Evolutionary conservation across 257 asterid species (phyloP).

Genomic region (Nicotiana benthamiana): DNA sequence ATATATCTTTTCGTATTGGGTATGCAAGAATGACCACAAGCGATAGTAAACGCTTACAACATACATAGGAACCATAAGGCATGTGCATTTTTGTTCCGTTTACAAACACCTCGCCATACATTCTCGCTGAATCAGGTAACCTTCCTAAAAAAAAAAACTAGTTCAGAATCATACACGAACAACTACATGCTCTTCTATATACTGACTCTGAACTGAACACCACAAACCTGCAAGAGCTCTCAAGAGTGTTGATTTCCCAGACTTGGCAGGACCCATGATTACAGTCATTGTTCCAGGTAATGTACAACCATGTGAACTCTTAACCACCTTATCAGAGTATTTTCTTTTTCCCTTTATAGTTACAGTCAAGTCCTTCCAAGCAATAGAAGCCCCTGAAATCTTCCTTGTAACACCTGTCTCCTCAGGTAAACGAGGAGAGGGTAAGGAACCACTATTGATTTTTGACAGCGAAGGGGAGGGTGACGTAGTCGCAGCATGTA

Average conservation of each 20-base stretch:
- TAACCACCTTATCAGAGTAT: conserved; percentile 81
- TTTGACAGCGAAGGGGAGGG: conserved; percentile 86
- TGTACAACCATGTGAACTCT: conserved; percentile 87
- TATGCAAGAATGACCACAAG: background rate
- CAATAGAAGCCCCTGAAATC: conserved; percentile 75
- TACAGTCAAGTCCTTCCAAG: conserved; percentile 90
- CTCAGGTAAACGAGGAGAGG: conserved; percentile 75
- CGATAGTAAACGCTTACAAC: conserved; percentile 16
- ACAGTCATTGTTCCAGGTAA: conserved; percentile 95
- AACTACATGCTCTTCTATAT: background rate
- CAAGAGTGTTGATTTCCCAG: conserved; percentile 90
- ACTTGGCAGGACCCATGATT: conserved; percentile 95
- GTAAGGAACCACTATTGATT: conserved; percentile 71
- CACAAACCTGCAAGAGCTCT: conserved; percentile 83
- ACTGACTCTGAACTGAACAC: background rate
- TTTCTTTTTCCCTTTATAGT: conserved; percentile 81
- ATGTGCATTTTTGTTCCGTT: conserved; percentile 65
- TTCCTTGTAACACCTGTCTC: conserved; percentile 53
- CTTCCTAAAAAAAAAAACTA: conserved; percentile 48
- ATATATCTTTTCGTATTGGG: background rate
- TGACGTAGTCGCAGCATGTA: conserved; percentile 62
- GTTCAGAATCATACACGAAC: background rate
- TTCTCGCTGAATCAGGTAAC: conserved; percentile 68
- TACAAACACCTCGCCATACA: conserved; percentile 80
- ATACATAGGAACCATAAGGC: conserved; percentile 86